These are phyloP conservation scores for Monosporascus sp. DNA, from an alignment of 2,329 filamentous ascomycete species.

Conservation along the genomic window DNA sequence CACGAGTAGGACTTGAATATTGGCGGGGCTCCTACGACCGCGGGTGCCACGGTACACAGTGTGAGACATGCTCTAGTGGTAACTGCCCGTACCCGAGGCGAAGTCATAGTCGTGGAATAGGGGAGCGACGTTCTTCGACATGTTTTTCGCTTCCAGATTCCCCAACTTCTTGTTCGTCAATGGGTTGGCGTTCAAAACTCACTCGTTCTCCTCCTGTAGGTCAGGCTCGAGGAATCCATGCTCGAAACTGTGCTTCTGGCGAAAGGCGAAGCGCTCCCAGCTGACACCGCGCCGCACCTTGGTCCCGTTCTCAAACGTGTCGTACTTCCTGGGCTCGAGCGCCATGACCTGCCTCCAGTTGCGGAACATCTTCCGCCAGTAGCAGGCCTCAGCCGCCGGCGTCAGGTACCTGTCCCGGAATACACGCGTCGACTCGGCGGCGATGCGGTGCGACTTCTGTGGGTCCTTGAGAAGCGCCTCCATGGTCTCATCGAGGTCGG, in stretches of 20 bases:
- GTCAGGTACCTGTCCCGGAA: slow-evolving; percentile 50
- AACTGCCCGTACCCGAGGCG: no score
- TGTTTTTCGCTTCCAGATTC: neutral
- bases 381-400: slow-evolving; percentile 48
- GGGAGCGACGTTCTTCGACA: neutral
- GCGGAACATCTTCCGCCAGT: slow-evolving; percentile 36
- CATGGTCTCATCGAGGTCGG: slow-evolving; percentile 30
- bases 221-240: slow-evolving; percentile 16
- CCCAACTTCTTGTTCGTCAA: no score
- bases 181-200: neutral
- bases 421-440: slow-evolving; percentile 38
- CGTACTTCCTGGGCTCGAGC: slow-evolving; percentile 14
- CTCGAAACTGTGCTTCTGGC: slow-evolving; percentile 16
- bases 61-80: neutral
- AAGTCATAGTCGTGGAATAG: no score
- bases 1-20: neutral
- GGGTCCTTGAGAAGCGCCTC: slow-evolving; percentile 37
- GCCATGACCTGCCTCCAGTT: slow-evolving; percentile 17
- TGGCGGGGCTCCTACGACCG: neutral
- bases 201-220: slow-evolving; percentile 3
- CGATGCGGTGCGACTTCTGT: slow-evolving; percentile 40
- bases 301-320: slow-evolving; percentile 9
- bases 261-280: slow-evolving; percentile 19
- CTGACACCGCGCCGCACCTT: slow-evolving; percentile 20
- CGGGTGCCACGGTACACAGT: neutral